A percentile compares a stretch with the other conserved stretches of the same genome.
These are phyloP conservation scores for Xylaria grammica DNA, from an alignment of 495 filamentous ascomycete genomes.

Conservation along the genomic window DNA sequence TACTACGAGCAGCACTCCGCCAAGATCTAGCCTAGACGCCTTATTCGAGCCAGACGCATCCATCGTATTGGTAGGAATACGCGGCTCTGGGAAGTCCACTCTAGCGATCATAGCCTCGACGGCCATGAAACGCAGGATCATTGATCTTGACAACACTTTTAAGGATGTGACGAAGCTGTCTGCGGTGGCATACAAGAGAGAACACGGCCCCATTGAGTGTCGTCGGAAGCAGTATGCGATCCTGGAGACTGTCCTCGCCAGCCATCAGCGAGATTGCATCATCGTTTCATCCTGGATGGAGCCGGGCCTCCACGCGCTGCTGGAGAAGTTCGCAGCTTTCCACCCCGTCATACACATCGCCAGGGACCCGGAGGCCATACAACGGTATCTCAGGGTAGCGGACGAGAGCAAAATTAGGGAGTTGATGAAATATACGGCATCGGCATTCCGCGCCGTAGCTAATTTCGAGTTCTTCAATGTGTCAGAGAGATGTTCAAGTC, in stretches of 20 bases:
- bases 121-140: constrained; percentile 63
- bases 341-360: constrained; percentile 72
- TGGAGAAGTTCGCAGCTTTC: constrained; percentile 58
- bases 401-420: constrained; percentile 55
- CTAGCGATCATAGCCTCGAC: constrained; percentile 71
- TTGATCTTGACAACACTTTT: constrained; percentile 69
- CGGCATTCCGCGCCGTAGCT: constrained; percentile 63
- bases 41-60: constrained; percentile 63
- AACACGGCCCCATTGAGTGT: constrained; percentile 60
- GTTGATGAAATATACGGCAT: constrained; percentile 53
- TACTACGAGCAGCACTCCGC: constrained; percentile 22
- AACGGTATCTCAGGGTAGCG: constrained; percentile 59
- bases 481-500: constrained; percentile 42
- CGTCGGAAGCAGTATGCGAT: constrained; percentile 60
- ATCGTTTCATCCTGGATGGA: constrained; percentile 67
- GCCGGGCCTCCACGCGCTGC: constrained; percentile 58
- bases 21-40: background rate
- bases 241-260: constrained; percentile 63
- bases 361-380: constrained; percentile 66
- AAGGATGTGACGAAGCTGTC: constrained; percentile 63
- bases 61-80: constrained; percentile 70
- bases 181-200: constrained; percentile 61
- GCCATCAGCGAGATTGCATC: constrained; percentile 63
- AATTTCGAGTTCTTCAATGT: constrained; percentile 79
- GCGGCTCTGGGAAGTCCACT: constrained; percentile 73